phyloP scores from a whole-genome alignment of 257 asterid species.

The Cruciata laevipes region DNA sequence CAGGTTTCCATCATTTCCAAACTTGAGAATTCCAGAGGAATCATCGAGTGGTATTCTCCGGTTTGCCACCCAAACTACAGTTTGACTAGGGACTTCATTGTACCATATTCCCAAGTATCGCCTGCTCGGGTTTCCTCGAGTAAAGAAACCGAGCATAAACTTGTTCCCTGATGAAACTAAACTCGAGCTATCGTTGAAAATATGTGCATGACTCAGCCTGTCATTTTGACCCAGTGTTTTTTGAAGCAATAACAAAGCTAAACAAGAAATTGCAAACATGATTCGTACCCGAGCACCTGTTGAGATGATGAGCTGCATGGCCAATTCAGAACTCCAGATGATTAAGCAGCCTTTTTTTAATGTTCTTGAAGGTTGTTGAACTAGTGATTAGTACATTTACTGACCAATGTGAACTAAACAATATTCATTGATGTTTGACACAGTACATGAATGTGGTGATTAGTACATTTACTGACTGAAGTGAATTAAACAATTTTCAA shows the following conservation, averaged over 20 bases:
- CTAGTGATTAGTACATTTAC: too few species aligned
- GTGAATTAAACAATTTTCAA: too few species aligned
- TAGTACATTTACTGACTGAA: too few species aligned
- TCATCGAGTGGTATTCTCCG: conserved; percentile 4
- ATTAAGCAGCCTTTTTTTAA: too few species aligned
- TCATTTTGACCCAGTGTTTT: background rate
- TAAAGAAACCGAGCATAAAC: conserved; percentile 22
- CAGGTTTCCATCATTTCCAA: conserved; percentile 15
- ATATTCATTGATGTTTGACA: too few species aligned
- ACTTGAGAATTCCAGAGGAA: conserved; percentile 8
- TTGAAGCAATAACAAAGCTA: background rate
- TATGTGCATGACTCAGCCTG: background rate
- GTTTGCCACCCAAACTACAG: conserved; percentile 26
- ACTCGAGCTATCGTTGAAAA: background rate
- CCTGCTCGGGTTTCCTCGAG: conserved; percentile 15
- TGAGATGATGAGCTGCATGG: too few species aligned
- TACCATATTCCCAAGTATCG: conserved; percentile 31
- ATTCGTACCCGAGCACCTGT: background rate
- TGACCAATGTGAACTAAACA: too few species aligned
- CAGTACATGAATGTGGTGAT: too few species aligned
- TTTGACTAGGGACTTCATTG: background rate
- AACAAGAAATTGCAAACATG: background rate
- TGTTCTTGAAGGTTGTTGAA: too few species aligned
- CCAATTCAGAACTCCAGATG: too few species aligned
- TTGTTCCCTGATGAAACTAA: conserved; percentile 14